phyloP scores from a whole-genome alignment of 768 basidiomycete genomes.

The Lactifluus piperatus region DNA sequence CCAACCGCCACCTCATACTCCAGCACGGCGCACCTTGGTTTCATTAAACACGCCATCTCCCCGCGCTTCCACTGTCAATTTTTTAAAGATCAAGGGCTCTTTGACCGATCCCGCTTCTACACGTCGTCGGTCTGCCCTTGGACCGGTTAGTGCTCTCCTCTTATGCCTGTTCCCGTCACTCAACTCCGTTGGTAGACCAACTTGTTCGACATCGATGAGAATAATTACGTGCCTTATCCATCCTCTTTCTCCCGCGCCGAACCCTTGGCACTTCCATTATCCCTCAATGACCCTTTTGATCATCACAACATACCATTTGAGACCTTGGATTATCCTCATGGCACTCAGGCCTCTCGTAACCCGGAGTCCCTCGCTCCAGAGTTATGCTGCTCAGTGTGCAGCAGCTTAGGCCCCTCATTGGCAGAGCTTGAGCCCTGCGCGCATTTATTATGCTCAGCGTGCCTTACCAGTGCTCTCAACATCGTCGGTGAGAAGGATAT shows the following conservation, averaged over 20 bases:
- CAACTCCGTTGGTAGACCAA: constrained; percentile 31
- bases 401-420: constrained; percentile 37
- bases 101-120: constrained; percentile 60
- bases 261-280: constrained; percentile 28
- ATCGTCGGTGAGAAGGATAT: constrained; percentile 88
- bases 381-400: constrained; percentile 56
- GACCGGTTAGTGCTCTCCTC: constrained; percentile 30
- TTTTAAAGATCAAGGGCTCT: constrained; percentile 59
- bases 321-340: constrained; percentile 27
- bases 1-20: constrained; percentile 25
- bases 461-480: constrained; percentile 78
- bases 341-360: constrained; percentile 18
- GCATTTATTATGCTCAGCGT: constrained; percentile 71
- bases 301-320: constrained; percentile 21
- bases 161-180: constrained; percentile 18
- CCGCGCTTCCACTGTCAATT: constrained; percentile 43
- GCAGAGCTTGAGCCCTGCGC: constrained; percentile 67
- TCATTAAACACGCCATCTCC: constrained; percentile 57
- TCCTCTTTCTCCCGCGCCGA: constrained; percentile 29
- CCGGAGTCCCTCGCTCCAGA: constrained; percentile 21
- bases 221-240: constrained; percentile 46
- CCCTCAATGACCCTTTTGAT: constrained; percentile 38
- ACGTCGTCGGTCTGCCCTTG: constrained; percentile 33
- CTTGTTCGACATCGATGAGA: constrained; percentile 70
- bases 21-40: constrained; percentile 31